A percentile compares a stretch with the other conserved stretches of the same genome.
These are phyloP conservation scores for Maudiozyma barnettii DNA, from an alignment of 805 yeast species.

Conservation along the genomic window DNA sequence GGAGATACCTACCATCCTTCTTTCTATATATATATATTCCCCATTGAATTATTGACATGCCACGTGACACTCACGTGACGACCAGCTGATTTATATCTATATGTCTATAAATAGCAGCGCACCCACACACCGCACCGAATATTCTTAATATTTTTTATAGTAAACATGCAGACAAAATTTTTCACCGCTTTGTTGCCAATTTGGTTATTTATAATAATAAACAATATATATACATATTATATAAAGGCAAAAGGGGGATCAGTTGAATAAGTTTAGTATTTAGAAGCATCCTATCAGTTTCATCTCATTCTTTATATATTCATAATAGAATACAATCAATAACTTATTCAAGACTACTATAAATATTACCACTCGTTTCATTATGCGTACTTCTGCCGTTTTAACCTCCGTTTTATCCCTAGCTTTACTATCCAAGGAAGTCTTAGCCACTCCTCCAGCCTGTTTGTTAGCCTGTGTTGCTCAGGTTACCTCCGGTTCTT, in stretches of 20 bases:
- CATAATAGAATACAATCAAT: not conserved
- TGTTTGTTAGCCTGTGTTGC: constrained; percentile 85
- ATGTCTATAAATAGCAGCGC: not conserved
- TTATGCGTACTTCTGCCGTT: constrained; percentile 23
- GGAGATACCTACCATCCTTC: no score
- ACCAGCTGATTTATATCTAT: no score
- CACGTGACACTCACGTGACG: not conserved
- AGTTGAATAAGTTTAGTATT: not conserved
- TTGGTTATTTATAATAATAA: not conserved
- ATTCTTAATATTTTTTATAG: no score
- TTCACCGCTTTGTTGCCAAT: not conserved
- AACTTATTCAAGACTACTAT: not conserved
- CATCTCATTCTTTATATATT: no score
- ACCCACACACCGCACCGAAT: not conserved
- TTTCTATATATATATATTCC: not conserved
- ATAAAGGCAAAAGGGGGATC: not conserved
- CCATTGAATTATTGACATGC: no score
- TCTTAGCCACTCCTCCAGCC: constrained; percentile 78
- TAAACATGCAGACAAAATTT: not conserved
- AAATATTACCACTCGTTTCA: not conserved
- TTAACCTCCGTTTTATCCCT: constrained; percentile 21
- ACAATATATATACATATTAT: not conserved
- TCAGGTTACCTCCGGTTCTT: constrained; percentile 46
- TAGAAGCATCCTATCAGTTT: no score
- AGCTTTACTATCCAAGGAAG: constrained; percentile 23